A percentile compares a stretch with the other conserved stretches of the same genome.
These are phyloP conservation scores for Hygrophoropsis aurantiaca DNA, from an alignment of 768 basidiomycete species.

Conservation along the genomic window DNA sequence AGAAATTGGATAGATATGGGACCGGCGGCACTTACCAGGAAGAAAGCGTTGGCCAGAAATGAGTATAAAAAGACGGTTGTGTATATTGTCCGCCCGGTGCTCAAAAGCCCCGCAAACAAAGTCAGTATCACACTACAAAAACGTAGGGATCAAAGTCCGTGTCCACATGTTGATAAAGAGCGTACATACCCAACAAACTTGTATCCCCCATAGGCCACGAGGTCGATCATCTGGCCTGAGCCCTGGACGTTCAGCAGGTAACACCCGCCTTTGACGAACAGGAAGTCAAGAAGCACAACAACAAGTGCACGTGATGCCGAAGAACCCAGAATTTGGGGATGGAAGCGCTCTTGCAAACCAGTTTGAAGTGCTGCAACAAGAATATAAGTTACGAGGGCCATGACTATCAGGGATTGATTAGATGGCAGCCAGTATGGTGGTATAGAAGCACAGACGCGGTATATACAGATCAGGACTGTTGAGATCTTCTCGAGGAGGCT, in stretches of 20 bases:
- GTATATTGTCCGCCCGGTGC: constrained; percentile 62
- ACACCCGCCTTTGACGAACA: constrained; percentile 87
- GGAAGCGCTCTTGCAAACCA: constrained; percentile 79
- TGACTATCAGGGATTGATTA: constrained; percentile 49
- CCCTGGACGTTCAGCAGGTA: constrained; percentile 90
- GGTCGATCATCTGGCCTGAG: constrained; percentile 67
- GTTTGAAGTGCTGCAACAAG: constrained; percentile 84
- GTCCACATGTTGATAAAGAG: background rate
- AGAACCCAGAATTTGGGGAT: constrained; percentile 86
- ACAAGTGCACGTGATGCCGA: constrained; percentile 81
- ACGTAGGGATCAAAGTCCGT: background rate
- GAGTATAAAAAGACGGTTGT: constrained; percentile 77
- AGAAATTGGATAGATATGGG: background rate
- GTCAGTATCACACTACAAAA: constrained; percentile 76
- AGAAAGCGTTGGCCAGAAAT: constrained; percentile 89
- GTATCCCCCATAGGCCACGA: constrained; percentile 93
- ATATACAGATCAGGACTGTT: constrained; percentile 98
- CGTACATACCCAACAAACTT: constrained; percentile 89
- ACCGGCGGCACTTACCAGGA: constrained; percentile 61
- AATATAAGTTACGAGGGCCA: constrained; percentile 96
- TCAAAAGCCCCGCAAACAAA: constrained; percentile 69
- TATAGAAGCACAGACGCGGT: constrained; percentile 54
- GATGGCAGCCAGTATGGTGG: constrained; percentile 1
- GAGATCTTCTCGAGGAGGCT: constrained; percentile 88
- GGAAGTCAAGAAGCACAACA: constrained; percentile 86